phyloP scores from a whole-genome alignment of 768 basidiomycete species.

The Galerina marginata region DNA sequence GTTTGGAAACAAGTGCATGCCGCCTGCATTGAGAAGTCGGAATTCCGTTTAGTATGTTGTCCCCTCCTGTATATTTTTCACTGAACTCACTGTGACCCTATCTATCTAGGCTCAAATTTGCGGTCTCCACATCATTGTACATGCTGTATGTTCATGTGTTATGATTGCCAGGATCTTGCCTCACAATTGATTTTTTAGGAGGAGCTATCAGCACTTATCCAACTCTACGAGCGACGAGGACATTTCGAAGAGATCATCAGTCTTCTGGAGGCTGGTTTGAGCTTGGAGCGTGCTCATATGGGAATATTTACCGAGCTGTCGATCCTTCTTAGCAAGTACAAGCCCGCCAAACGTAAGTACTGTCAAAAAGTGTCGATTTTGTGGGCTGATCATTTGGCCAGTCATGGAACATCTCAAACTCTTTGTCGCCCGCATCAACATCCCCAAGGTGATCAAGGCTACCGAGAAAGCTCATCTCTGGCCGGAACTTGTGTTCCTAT shows the following conservation, averaged over 20 bases:
- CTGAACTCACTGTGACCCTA: conserved; percentile 3
- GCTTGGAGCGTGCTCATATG: conserved; percentile 98
- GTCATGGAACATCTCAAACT: conserved; percentile 99
- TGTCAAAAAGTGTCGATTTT: neutral
- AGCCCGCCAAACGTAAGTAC: conserved; percentile 86
- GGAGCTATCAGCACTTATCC: conserved; percentile 74
- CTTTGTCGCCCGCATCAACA: conserved; percentile 95
- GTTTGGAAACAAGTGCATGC: conserved; percentile 99
- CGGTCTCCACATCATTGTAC: conserved; percentile 96
- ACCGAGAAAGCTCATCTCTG: conserved; percentile 97
- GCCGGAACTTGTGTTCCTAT: conserved; percentile 98
- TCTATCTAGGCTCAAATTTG: conserved; percentile 87
- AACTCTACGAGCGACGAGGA: conserved; percentile 88
- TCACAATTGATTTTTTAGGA: conserved; percentile 51
- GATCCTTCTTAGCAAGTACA: conserved; percentile 93
- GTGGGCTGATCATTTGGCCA: conserved; percentile 34
- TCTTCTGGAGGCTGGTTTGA: conserved; percentile 92
- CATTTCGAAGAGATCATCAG: conserved; percentile 94
- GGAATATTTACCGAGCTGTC: conserved; percentile 97
- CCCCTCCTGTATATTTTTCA: neutral
- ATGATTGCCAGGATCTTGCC: conserved; percentile 25
- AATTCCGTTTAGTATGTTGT: conserved; percentile 81
- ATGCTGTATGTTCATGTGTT: conserved; percentile 55
- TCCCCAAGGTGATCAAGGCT: conserved; percentile 98
- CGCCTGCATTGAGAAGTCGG: conserved; percentile 96